These are phyloP conservation scores for Trichoderma reesei DNA, from an alignment of 495 filamentous ascomycete species.

Conservation along the genomic window DNA sequence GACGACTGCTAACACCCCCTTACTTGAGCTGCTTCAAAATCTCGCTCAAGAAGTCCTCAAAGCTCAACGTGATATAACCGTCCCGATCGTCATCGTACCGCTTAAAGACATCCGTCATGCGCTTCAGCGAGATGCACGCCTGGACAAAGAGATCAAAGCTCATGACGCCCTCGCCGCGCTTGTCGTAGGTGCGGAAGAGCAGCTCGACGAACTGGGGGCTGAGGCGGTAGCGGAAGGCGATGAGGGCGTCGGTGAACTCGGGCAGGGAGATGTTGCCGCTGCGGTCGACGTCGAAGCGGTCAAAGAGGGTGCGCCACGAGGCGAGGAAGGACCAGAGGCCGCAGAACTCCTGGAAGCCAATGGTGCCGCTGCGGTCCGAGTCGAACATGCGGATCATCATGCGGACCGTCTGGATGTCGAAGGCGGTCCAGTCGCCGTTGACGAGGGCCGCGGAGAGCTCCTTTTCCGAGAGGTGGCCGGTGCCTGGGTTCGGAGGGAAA, in stretches of 20 bases:
- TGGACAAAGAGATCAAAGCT: conserved; percentile 97
- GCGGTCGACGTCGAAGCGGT: conserved; percentile 85
- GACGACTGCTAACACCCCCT: neutral
- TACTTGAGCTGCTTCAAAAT: conserved; percentile 42
- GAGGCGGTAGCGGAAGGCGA: conserved; percentile 90
- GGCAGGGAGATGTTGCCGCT: conserved; percentile 74
- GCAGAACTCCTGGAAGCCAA: conserved; percentile 92
- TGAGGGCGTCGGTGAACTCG: conserved; percentile 85
- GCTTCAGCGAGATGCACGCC: conserved; percentile 88
- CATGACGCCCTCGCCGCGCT: conserved; percentile 56
- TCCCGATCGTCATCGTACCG: conserved; percentile 95
- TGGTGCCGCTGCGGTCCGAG: conserved; percentile 73
- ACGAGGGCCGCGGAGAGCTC: conserved; percentile 89
- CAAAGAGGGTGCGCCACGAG: conserved; percentile 87
- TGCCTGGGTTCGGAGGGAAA: conserved; percentile 51
- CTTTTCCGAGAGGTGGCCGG: conserved; percentile 71
- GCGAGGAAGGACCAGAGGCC: conserved; percentile 91
- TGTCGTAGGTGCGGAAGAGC: conserved; percentile 60
- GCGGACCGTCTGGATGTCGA: conserved; percentile 90
- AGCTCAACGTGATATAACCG: conserved; percentile 77
- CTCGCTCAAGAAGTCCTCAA: conserved; percentile 69
- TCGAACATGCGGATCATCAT: conserved; percentile 99
- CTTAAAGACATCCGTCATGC: conserved; percentile 99
- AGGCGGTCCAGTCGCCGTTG: conserved; percentile 89
- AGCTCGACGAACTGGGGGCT: conserved; percentile 71